Percentiles rank a stretch among this genome's conserved stretches.
These are phyloP conservation scores for Leccinum aurantiacum DNA, from an alignment of 768 basidiomycete genomes.

Conservation along the genomic window DNA sequence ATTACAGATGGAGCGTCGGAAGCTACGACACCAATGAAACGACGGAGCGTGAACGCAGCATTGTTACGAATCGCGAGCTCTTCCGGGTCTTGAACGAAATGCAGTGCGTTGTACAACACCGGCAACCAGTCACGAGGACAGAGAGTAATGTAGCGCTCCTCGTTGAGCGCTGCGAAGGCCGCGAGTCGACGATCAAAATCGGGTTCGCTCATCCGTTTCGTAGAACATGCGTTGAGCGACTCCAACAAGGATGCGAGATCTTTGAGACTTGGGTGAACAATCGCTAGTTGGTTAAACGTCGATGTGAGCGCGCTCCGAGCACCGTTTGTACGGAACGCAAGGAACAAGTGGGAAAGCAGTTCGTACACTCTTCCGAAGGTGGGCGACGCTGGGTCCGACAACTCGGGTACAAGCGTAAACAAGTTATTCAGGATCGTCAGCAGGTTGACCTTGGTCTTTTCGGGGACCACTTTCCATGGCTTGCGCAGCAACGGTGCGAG, in stretches of 20 bases:
- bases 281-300: slow-evolving; percentile 58
- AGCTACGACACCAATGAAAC: slow-evolving; percentile 66
- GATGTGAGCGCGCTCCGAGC: slow-evolving; percentile 69
- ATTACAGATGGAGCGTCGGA: slow-evolving; percentile 30
- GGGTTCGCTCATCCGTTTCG: slow-evolving; percentile 81
- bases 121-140: slow-evolving; percentile 73
- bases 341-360: slow-evolving; percentile 75
- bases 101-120: slow-evolving; percentile 76
- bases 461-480: slow-evolving; percentile 71
- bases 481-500: slow-evolving; percentile 81
- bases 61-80: slow-evolving; percentile 86
- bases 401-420: slow-evolving; percentile 65
- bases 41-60: slow-evolving; percentile 71
- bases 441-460: slow-evolving; percentile 83
- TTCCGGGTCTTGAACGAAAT: slow-evolving; percentile 84
- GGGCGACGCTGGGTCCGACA: slow-evolving; percentile 43
- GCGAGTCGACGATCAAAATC: slow-evolving; percentile 85
- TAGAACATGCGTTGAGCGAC: slow-evolving; percentile 83
- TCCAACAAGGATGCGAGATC: slow-evolving; percentile 55
- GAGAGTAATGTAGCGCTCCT: slow-evolving; percentile 51
- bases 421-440: slow-evolving; percentile 68
- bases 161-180: slow-evolving; percentile 77
- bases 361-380: slow-evolving; percentile 56
- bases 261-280: slow-evolving; percentile 40
- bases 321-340: slow-evolving; percentile 66